These are phyloP conservation scores for Sorghum bicolor DNA, from an alignment of 176 grass and related monocot species.

Conservation along the genomic window DNA sequence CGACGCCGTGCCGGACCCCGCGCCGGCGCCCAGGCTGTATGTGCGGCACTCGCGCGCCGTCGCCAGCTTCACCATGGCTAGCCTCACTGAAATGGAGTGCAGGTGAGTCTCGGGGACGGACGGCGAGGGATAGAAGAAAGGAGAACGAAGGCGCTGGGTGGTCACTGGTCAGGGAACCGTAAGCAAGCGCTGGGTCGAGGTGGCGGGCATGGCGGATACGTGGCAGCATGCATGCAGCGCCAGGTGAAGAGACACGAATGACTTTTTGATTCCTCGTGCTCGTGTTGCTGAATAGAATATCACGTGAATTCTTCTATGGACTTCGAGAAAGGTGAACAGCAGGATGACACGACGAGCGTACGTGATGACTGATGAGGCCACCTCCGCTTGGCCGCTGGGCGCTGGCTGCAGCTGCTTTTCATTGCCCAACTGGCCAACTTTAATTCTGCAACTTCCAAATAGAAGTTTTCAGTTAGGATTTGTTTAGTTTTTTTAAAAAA, in stretches of 20 bases:
- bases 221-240: conserved; percentile 74
- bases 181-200: neutral
- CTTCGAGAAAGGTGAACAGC: neutral
- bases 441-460: too few species aligned
- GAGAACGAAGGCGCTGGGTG: neutral
- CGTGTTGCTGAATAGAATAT: neutral
- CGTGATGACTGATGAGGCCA: neutral
- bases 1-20: neutral
- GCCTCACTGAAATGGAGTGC: neutral
- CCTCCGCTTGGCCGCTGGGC: neutral
- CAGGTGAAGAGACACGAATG: conserved; percentile 15
- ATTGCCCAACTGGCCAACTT: too few species aligned
- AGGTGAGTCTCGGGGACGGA: neutral
- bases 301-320: conserved; percentile 11
- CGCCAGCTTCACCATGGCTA: conserved; percentile 85
- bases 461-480: too few species aligned
- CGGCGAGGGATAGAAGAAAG: neutral
- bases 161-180: too few species aligned
- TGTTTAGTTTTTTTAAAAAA: too few species aligned
- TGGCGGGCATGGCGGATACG: conserved; percentile 36
- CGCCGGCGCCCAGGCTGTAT: conserved; percentile 46
- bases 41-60: conserved; percentile 64
- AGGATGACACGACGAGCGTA: neutral
- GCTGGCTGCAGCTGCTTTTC: too few species aligned
- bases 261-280: neutral